Conservation (phyloP, 2,329 filamentous ascomycete genomes). For the Trichoderma koningii region DNA sequence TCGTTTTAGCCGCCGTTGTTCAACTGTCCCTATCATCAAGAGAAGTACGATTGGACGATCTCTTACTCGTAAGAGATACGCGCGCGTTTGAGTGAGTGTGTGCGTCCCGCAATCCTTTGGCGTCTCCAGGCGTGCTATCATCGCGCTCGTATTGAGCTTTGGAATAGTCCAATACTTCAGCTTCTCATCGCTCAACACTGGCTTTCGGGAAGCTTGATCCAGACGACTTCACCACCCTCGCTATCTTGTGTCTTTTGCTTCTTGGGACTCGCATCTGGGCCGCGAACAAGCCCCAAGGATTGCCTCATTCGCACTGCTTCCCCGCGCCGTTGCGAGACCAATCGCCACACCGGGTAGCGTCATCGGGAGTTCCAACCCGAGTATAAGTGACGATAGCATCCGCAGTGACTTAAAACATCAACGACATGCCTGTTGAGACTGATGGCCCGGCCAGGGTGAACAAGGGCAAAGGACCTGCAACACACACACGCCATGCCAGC, state of each 20-base stretch:
- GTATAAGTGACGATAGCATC: neutral
- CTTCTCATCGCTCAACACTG: neutral
- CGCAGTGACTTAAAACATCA: neutral
- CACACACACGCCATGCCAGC: constrained; percentile 14
- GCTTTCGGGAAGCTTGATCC: neutral
- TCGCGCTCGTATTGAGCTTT: neutral
- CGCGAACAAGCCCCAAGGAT: neutral
- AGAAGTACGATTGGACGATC: neutral
- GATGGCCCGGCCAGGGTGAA: neutral
- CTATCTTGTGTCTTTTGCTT: neutral
- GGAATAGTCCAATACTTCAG: neutral
- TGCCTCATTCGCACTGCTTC: neutral
- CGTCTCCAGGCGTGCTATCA: neutral
- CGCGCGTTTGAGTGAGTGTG: neutral
- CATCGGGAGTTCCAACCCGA: neutral
- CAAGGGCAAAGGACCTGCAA: constrained; percentile 18
- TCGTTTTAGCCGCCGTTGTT: neutral
- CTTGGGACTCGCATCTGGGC: neutral
- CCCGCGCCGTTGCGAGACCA: constrained; percentile 8
- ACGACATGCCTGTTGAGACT: neutral
- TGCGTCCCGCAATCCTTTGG: constrained; percentile 3
- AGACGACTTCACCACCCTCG: neutral
- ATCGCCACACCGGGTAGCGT: neutral
- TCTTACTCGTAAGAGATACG: constrained; percentile 1
- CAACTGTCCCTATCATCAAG: neutral